These are phyloP conservation scores for Pisolithus marmoratus DNA, from an alignment of 768 basidiomycete genomes.

Conservation along the genomic window DNA sequence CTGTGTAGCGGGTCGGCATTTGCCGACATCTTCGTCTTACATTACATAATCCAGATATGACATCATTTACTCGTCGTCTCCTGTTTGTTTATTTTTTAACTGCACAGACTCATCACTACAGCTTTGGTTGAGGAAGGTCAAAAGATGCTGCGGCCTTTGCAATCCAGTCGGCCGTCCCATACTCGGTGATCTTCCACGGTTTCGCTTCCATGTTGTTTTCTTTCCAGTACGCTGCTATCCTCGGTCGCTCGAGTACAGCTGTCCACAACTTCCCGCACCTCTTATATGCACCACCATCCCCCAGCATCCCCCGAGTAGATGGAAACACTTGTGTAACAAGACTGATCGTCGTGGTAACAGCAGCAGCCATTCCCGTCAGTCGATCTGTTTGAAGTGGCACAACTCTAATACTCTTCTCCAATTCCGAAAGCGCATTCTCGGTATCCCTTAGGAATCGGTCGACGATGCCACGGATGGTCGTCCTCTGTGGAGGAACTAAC, in stretches of 20 bases:
- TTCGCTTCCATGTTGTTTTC: constrained; percentile 1
- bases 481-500: constrained; percentile 6
- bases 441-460: constrained; percentile 6
- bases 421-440: constrained; percentile 2
- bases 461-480: constrained; percentile 3
- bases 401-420: constrained; percentile 3
- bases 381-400: constrained; percentile 1
- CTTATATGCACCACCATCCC: constrained; percentile 10
- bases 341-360: constrained; percentile 12
- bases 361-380: constrained; percentile 5
- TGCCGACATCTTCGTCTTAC: constrained; percentile 16
- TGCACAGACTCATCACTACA: no score
- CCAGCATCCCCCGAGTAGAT: constrained; percentile 6
- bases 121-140: not conserved
- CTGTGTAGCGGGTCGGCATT: constrained; percentile 40
- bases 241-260: constrained; percentile 11
- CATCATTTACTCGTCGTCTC: no score
- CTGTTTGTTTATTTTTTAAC: no score
- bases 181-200: constrained; percentile 3
- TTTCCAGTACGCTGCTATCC: constrained; percentile 6
- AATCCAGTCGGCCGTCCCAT: constrained; percentile 10
- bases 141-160: constrained; percentile 7
- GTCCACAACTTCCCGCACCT: constrained; percentile 19
- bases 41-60: no score
- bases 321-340: constrained; percentile 20